Base-by-base conservation (phyloP, 1,284 basidiomycete genomes). In the Schizophyllum amplum region DNA sequence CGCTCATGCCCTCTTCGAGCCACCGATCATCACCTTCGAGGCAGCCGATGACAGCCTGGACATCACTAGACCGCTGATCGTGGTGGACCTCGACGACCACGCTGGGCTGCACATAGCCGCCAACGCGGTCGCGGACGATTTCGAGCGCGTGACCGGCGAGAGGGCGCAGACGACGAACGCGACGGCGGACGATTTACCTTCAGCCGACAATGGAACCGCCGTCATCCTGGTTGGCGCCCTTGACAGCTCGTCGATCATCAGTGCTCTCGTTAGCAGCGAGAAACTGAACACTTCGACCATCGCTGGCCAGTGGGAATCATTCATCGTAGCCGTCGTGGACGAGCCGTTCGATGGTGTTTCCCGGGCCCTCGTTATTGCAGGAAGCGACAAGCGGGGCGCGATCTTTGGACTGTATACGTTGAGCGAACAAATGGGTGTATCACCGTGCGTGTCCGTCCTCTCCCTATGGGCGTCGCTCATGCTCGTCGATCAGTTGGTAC, bases 331-430 rank as follows among this genome's bases (percentile, higher is more conserved):
- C 54, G 76, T 79, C 55, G 80, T 87, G 4, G 66, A 72, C 42
- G 76, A 83, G 60, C 83, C 83, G 9, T 69, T 86, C 4, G 78
- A 79, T 24, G 83, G 82, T 4, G 71, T 86, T 24, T 68, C 72
- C 25, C 79, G 74, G 57, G 84, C 83, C 21, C 83, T 86, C 67
- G 80, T 88, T 26, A 77, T 89, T 51, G 77, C 83, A 59, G 86
- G 85, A 4, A 73, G 81, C 0, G 85, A 87, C 69, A 84, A 82
- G 67, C 69, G 84, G 51, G 84, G 83, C 25, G 82, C 84, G 0
- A 85, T 88, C 23, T 89, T 75, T 62, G 85, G 78, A 2, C 63
- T 88, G 27, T 89, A 89, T 64, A 84, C 86, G 62, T 80, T 84
- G 55, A 84, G 83, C 7, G 86, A 88, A 66, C 85, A 88, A 63